Conservation (phyloP, 768 basidiomycete genomes). For the Suillus ampliporus region DNA sequence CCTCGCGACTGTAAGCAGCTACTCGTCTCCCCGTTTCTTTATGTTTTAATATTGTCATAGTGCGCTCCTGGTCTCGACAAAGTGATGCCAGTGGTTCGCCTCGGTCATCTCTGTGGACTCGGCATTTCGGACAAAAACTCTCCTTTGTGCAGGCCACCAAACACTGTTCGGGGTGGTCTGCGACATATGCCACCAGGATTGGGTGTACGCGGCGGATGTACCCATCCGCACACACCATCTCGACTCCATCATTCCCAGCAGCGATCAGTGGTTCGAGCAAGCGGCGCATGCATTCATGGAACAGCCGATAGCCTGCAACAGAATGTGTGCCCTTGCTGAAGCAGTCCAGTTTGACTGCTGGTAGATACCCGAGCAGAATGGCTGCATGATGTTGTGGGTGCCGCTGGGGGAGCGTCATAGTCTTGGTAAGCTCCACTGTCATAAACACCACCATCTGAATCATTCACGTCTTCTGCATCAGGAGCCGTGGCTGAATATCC, state of each 20-base stretch:
- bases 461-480: no score
- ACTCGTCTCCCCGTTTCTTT: constrained; percentile 26
- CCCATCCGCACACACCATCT: constrained; percentile 45
- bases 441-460: no score
- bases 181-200: constrained; percentile 45
- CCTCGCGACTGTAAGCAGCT: constrained; percentile 27
- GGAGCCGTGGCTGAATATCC: no score
- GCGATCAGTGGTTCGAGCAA: constrained; percentile 39
- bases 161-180: constrained; percentile 52
- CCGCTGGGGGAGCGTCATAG: constrained; percentile 16
- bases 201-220: constrained; percentile 35
- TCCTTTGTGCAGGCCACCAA: constrained; percentile 37
- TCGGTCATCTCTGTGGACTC: background rate
- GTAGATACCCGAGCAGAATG: constrained; percentile 39
- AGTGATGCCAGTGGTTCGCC: background rate
- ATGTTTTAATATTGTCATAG: background rate
- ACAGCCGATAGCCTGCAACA: constrained; percentile 7
- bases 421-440: no score
- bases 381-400: constrained; percentile 41
- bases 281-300: constrained; percentile 3
- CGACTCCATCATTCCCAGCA: constrained; percentile 37
- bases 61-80: background rate
- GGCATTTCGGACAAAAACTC: constrained; percentile 31
- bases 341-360: constrained; percentile 34
- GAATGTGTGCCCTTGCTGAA: constrained; percentile 20